These are phyloP conservation scores for Hanseniaspora lachancei DNA, from an alignment of 805 yeast species.

Conservation along the genomic window DNA sequence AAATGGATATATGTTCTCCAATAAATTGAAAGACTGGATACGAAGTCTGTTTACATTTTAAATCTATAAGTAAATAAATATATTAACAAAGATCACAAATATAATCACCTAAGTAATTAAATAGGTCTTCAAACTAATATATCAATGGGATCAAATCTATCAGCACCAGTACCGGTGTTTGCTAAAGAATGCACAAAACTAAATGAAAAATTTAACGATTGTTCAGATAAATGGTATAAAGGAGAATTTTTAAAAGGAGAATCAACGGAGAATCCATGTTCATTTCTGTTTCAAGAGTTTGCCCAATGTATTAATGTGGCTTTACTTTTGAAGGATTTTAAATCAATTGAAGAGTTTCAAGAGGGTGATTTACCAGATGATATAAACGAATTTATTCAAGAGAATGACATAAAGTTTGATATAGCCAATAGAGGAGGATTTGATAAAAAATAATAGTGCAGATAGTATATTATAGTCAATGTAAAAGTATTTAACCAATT, in stretches of 20 bases:
- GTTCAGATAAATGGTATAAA: constrained; percentile 91
- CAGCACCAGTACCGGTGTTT: constrained; percentile 49
- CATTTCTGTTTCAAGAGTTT: constrained; percentile 76
- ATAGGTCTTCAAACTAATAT: background rate
- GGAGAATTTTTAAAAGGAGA: constrained; percentile 56
- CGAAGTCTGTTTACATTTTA: no score
- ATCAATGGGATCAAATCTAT: constrained; percentile 57
- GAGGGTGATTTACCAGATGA: constrained; percentile 39
- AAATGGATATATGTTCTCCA: no score
- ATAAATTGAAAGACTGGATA: no score
- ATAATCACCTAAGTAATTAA: background rate
- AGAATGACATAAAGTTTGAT: constrained; percentile 6
- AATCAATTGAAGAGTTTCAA: constrained; percentile 79
- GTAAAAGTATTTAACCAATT: background rate
- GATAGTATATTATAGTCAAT: background rate
- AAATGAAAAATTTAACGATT: constrained; percentile 76
- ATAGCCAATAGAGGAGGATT: constrained; percentile 11
- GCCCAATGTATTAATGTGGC: constrained; percentile 73
- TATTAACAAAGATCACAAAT: no score
- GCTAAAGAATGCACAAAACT: constrained; percentile 93
- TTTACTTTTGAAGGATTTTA: constrained; percentile 59
- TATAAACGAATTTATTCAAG: constrained; percentile 8
- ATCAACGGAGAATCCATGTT: constrained; percentile 68
- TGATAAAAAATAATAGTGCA: background rate
- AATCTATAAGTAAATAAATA: no score